Base-by-base conservation (phyloP, 768 basidiomycete species). In the Xerocomellus intermedius region DNA sequence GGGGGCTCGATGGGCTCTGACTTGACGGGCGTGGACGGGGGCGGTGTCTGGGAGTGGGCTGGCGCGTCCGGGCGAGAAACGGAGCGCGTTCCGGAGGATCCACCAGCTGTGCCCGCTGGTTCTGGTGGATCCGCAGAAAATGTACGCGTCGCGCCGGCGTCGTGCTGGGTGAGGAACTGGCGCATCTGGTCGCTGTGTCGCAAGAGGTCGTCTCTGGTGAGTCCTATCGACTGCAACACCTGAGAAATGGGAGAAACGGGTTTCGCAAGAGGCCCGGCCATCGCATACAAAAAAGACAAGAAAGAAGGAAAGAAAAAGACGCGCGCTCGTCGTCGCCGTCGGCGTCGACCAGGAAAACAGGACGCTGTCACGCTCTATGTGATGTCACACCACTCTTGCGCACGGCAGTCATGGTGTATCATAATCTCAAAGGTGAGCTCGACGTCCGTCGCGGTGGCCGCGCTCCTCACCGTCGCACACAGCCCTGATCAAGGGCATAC, bases 401-500 rank as follows among this genome's bases (percentile, higher is more conserved):
- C 17, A 17, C 10, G 37, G 52, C 56, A 50, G 58, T 39, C 64
- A 91, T 91, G 89, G 85, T 87, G 58, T 88, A 90, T 68, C 84
- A 90, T 65, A 94, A 93, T 77, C 82, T 94, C 66, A 94, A 94
- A 77, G 87, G 91, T 86, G 64, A 59, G 75, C 51, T 26, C 50
- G 52, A 37, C 42, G 30, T 26, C 24, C 24, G 47, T 52, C 42
- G 42, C 19, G 39, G 47, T 41, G 39, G 36, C 44, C 22, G 50
- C 56, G 44, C 24, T 24, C 32, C 51, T 82, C 47, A 64, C 50
- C n/a, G 33, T 41, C 35, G 21, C 33, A 49, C 17, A 52, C 22
- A 95, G 95, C 95, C 64, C 81, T 98, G 64, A 98, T 98, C 78
- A 98, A 98, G 83, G 94, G 93, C 54, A 96, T 98, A 74, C 83